Percentiles rank a stretch among this genome's conserved stretches.
These are phyloP conservation scores for Penicillium sp. DNA, from an alignment of 2,329 filamentous ascomycete genomes.

Conservation along the genomic window DNA sequence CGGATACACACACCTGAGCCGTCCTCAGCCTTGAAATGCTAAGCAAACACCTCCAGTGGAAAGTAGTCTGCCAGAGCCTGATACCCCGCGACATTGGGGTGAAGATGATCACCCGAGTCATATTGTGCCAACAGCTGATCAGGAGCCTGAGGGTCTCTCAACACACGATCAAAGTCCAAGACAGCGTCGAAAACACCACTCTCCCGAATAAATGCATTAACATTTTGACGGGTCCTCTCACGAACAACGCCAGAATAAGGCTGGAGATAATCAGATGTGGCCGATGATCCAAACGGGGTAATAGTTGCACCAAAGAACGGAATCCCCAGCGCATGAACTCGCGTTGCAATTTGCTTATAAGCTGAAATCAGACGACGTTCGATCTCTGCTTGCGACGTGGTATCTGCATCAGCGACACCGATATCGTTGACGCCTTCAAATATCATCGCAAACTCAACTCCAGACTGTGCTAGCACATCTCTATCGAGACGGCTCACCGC, in stretches of 20 bases:
- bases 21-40: background rate
- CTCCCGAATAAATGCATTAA: slow-evolving; percentile 64
- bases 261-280: slow-evolving; percentile 39
- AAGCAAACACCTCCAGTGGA: slow-evolving; percentile 55
- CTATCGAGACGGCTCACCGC: slow-evolving; percentile 62
- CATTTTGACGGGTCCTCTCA: slow-evolving; percentile 57
- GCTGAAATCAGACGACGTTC: slow-evolving; percentile 57
- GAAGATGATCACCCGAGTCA: slow-evolving; percentile 66
- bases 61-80: slow-evolving; percentile 61
- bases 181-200: slow-evolving; percentile 60
- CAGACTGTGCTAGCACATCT: slow-evolving; percentile 62
- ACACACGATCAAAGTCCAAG: slow-evolving; percentile 62
- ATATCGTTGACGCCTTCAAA: slow-evolving; percentile 73
- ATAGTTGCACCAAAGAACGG: slow-evolving; percentile 65
- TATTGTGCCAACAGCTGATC: slow-evolving; percentile 54
- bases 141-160: slow-evolving; percentile 54
- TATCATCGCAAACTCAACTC: slow-evolving; percentile 62
- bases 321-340: slow-evolving; percentile 57
- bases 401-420: slow-evolving; percentile 51
- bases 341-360: slow-evolving; percentile 58
- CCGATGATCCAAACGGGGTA: slow-evolving; percentile 59
- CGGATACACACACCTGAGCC: no score
- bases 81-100: slow-evolving; percentile 63
- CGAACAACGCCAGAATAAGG: slow-evolving; percentile 57
- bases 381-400: slow-evolving; percentile 48